These are phyloP conservation scores for Cladosporium sp. DNA, from an alignment of 2,329 filamentous ascomycete genomes.

Conservation along the genomic window DNA sequence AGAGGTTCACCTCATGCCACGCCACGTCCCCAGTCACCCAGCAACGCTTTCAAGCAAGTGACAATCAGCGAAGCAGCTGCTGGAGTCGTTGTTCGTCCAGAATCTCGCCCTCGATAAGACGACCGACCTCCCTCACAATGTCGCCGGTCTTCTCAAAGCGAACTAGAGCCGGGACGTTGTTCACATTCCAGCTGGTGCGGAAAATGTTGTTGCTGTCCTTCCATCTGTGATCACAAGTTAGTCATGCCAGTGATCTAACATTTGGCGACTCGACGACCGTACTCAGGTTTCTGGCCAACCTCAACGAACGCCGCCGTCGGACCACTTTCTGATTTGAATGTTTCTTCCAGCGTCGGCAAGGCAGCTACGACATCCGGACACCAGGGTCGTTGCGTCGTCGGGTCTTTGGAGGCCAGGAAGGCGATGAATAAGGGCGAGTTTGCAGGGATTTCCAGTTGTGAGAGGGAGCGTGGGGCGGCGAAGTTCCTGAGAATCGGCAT, in stretches of 20 bases:
- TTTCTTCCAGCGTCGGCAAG: slow-evolving; percentile 15
- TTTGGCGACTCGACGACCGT: background rate
- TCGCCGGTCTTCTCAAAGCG: slow-evolving; percentile 14
- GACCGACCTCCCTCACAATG: slow-evolving; percentile 15
- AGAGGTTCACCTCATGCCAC: too few species aligned
- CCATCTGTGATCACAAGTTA: slow-evolving; percentile 14
- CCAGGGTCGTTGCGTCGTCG: slow-evolving; percentile 17
- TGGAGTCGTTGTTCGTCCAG: slow-evolving; percentile 13
- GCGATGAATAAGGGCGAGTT: slow-evolving; percentile 17
- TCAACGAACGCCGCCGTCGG: slow-evolving; percentile 18
- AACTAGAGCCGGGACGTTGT: slow-evolving; percentile 17
- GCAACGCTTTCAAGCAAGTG: too few species aligned
- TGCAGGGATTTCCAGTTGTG: too few species aligned
- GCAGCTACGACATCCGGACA: slow-evolving; percentile 20
- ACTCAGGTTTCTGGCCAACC: slow-evolving; percentile 20
- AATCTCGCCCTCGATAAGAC: slow-evolving; percentile 21
- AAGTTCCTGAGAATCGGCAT: too few species aligned
- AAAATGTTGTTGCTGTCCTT: slow-evolving; percentile 15
- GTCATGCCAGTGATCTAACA: too few species aligned
- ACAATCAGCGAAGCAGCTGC: background rate
- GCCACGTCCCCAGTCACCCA: too few species aligned
- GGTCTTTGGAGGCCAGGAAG: slow-evolving; percentile 19
- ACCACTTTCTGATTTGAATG: slow-evolving; percentile 14
- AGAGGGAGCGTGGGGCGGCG: too few species aligned
- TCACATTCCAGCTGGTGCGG: slow-evolving; percentile 13